Percentiles rank a stretch among this genome's conserved stretches.
Conservation (phyloP, 2,329 filamentous ascomycete genomes). For the Fusarium sp. region DNA sequence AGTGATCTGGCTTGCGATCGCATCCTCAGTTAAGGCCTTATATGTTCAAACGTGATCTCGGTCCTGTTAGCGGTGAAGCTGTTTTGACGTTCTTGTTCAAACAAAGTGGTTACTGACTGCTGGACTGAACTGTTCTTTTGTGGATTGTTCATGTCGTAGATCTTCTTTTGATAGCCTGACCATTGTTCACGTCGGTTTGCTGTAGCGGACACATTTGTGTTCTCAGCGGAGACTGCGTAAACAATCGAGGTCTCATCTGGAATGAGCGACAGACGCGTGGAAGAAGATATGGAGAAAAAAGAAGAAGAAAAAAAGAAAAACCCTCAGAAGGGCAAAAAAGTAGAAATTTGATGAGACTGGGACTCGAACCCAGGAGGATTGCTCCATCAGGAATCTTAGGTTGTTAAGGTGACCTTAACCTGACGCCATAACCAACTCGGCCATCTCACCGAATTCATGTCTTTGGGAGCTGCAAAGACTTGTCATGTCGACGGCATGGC, state of each 20-base stretch:
- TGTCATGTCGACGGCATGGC: not conserved
- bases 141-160: not conserved
- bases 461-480: not conserved
- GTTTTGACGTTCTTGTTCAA: not conserved
- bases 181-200: not conserved
- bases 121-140: not conserved
- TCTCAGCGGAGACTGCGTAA: not conserved
- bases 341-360: not conserved
- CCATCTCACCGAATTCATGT: slow-evolving; percentile 3
- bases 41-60: not conserved
- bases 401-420: slow-evolving; percentile 4
- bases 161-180: not conserved
- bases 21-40: not conserved
- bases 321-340: not conserved
- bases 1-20: too few species aligned
- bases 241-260: not conserved
- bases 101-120: not conserved
- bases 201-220: not conserved
- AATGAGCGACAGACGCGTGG: too few species aligned
- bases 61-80: not conserved
- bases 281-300: not conserved
- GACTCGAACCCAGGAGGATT: slow-evolving; percentile 6
- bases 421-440: slow-evolving; percentile 5
- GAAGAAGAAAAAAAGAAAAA: not conserved
- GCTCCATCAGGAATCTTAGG: not conserved